Evolutionary conservation across 148 eudicot species (phyloP), one percentile per base, ranked within the genome.

Genomic region (Cornus kousa): DNA sequence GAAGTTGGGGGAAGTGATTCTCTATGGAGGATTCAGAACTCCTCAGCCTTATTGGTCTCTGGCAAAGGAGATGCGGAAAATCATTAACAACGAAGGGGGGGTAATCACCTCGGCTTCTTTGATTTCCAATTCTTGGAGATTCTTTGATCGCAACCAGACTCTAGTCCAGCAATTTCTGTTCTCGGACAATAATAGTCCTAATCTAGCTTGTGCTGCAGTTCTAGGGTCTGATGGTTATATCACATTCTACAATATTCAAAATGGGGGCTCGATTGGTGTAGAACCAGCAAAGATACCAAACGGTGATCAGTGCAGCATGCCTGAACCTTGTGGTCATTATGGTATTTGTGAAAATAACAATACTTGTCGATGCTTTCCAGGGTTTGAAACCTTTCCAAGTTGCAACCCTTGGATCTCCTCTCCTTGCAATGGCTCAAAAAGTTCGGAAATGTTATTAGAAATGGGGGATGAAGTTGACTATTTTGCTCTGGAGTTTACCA

Each of bases 41-140:
- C 50, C 73, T 70, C 73, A 39, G 28, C 73, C 73, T 32, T 70
- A 70, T 20, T 70, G 73, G 73, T 37, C 73, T 19, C 17, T 70
- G 24, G 50, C 73, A 70, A 70, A 70, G 2, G 73, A 70, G 5
- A 4, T 2, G 5, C 12, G 53, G 12, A 70, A 70, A 70, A 40
- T 20, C 20, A 70, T 70, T 14, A 39, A 37, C 39, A 19, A 70
- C 14, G 35, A 1, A 14, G 4, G 39, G 20, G 53, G 73, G 43
- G 50, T 20, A 37, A 17, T 70, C 50, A 70, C 73, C 19, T 16
- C 73, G 2, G 11, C 73, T 70, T 70, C 53, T 37, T 22, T 70
- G 13, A 20, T 37, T 39, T 70, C 73, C 73, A 70, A 70, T 70
- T 70, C 73, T 37, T 70, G 73, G 73, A 70, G 28, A 7, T 70